These are phyloP conservation scores for Tephrocybe sp. DNA, from an alignment of 768 basidiomycete genomes.

Conservation along the genomic window DNA sequence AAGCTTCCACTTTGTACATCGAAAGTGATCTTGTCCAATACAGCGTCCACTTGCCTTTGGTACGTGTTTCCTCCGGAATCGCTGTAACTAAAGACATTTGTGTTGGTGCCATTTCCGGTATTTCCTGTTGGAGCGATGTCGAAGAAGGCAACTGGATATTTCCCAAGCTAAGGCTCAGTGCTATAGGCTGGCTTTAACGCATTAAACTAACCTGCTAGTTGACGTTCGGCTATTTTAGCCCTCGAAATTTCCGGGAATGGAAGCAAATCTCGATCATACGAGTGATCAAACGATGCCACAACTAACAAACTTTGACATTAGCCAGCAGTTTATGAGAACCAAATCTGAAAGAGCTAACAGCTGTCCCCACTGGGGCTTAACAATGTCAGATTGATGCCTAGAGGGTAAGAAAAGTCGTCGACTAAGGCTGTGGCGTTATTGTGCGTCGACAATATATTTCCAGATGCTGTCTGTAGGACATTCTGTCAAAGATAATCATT, in stretches of 20 bases:
- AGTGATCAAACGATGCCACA: constrained; percentile 60
- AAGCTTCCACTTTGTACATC: constrained; percentile 11
- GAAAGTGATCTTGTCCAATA: constrained; percentile 8
- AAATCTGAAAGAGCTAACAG: constrained; percentile 29
- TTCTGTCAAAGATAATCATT: constrained; percentile 26
- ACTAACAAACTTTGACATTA: constrained; percentile 31
- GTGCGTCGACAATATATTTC: constrained; percentile 36
- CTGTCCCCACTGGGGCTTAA: constrained; percentile 32
- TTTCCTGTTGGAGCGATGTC: constrained; percentile 34
- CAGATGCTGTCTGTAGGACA: constrained; percentile 39
- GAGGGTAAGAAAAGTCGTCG: constrained; percentile 45
- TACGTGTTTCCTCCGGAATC: constrained; percentile 66
- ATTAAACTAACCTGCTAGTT: constrained; percentile 49
- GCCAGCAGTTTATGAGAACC: not conserved
- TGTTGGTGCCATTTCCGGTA: constrained; percentile 67
- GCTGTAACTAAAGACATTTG: constrained; percentile 62
- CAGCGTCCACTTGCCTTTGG: constrained; percentile 15
- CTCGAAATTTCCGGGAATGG: constrained; percentile 62
- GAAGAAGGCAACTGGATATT: constrained; percentile 38
- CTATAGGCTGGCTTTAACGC: constrained; percentile 31
- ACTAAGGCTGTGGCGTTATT: constrained; percentile 35
- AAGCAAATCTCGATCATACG: constrained; percentile 60
- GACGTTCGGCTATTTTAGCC: constrained; percentile 62
- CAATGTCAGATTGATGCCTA: constrained; percentile 44
- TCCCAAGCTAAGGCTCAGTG: constrained; percentile 33